Evolutionary conservation across 169 alveolate genomes (phyloP), one percentile per base, ranked within the genome.

Genomic region (Amoebophrya sp.): DNA sequence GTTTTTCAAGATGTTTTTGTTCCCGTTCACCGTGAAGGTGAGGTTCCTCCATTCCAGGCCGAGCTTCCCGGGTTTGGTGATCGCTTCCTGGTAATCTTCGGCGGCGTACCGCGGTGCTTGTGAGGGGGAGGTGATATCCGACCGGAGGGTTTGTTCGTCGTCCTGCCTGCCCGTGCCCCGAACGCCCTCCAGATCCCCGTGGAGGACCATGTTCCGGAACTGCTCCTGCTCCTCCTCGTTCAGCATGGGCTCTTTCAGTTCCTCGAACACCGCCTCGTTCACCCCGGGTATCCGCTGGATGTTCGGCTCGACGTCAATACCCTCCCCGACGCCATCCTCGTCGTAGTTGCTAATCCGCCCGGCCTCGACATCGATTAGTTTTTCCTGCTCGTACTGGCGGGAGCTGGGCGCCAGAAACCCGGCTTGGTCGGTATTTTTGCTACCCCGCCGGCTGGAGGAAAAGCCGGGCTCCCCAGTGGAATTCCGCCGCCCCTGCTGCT

Each of bases 21-120:
- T n/a, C 18, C 91, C 91, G 25, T 33, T 33, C 7, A 40, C 35
- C 39, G 23, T 33, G 23, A 89, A 89, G 14, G n/a, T 39, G 32
- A 89, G 39, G 0, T 40, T 54, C n/a, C 40, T 39, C 91, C 91
- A 89, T 40, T 40, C 91, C 2, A 89, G 91, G 3, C 54, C 32
- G 23, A 40, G 53, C 0, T 40, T 40, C 29, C 47, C 32, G 23
- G 14, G 23, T 12, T 33, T 33, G 23, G 40, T 29, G 10, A 88
- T 39, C 12, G 33, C 33, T n/a, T 77, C 89, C 35, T 1, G 54
- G n/a, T 35, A 23, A 35, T 47, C 66, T 18, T 7, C 29, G 66
- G 7, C 18, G 18, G 29, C 7, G 18, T 47, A 47, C 18, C 29
- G 29, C 18, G 66, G 66, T 18, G 18, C 66, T 12, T 7, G 29